These are phyloP conservation scores for Gossypium stocksii DNA, from an alignment of 345 rosid species.

Conservation along the genomic window DNA sequence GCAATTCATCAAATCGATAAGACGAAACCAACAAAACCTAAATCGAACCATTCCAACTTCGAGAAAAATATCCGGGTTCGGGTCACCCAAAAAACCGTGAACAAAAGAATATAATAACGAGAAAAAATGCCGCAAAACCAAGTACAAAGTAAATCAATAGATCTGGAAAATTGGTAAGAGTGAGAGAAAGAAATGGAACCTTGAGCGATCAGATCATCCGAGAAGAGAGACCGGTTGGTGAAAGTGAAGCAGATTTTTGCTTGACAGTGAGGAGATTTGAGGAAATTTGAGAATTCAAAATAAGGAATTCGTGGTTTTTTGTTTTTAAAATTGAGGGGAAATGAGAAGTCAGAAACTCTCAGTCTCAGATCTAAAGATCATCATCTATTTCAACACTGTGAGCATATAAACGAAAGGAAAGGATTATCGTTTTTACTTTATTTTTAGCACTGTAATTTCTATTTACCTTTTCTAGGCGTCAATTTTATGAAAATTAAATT, in stretches of 20 bases:
- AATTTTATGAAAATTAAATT: background rate
- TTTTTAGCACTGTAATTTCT: background rate
- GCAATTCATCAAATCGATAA: background rate
- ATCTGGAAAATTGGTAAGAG: slow-evolving; percentile 5
- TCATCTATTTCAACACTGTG: background rate
- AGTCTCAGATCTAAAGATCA: slow-evolving; percentile 3
- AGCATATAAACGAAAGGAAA: background rate
- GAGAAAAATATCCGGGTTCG: background rate
- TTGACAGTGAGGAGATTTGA: background rate
- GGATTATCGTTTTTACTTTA: background rate
- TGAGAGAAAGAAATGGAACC: background rate
- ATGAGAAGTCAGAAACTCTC: background rate
- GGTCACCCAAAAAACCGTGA: background rate
- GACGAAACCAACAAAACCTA: background rate
- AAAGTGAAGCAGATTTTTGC: background rate
- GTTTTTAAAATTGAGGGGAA: background rate
- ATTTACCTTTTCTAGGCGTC: background rate
- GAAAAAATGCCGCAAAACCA: background rate
- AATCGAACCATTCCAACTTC: background rate
- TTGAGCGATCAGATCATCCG: slow-evolving; percentile 1
- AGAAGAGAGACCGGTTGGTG: background rate
- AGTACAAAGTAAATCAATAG: background rate
- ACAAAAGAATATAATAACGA: background rate
- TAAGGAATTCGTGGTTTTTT: background rate
- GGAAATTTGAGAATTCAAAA: background rate